Evolutionary conservation across 2,329 filamentous ascomycete genomes (phyloP).

Genomic region (Colletotrichum salicis): DNA sequence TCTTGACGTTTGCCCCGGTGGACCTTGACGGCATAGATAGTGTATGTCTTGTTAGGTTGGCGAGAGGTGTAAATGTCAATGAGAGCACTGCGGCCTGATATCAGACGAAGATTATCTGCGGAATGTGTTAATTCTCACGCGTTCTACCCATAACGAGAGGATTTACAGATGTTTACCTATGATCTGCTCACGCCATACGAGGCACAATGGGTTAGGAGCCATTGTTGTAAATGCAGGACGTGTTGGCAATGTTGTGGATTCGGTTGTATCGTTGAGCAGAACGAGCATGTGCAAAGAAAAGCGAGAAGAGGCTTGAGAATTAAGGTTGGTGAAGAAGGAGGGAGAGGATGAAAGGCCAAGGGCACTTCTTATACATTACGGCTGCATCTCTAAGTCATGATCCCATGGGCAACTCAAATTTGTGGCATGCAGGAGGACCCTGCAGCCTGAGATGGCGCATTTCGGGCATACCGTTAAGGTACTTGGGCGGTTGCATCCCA

Average conservation of each 20-base stretch:
- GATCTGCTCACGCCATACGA: conserved; percentile 32
- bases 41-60: conserved; percentile 28
- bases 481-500: not conserved
- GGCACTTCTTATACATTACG: conserved; percentile 17
- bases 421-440: not conserved
- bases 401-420: not conserved
- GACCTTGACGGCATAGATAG: conserved; percentile 79
- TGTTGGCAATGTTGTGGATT: not conserved
- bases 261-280: not conserved
- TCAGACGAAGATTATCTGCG: conserved; percentile 26
- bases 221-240: not conserved
- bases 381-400: not conserved
- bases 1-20: conserved; percentile 79
- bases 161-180: not conserved
- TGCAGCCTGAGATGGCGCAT: not conserved
- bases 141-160: not conserved
- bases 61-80: conserved; percentile 30
- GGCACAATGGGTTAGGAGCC: conserved; percentile 27
- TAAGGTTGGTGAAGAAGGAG: not conserved
- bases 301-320: not conserved
- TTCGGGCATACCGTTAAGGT: not conserved
- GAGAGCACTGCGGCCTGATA: conserved; percentile 26
- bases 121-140: not conserved
- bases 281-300: conserved; percentile 22
- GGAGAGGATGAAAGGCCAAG: not conserved